A percentile compares a stretch with the other conserved stretches of the same genome.
phyloP scores from a whole-genome alignment of 768 basidiomycete genomes.

The Mycena albidolilacea region DNA sequence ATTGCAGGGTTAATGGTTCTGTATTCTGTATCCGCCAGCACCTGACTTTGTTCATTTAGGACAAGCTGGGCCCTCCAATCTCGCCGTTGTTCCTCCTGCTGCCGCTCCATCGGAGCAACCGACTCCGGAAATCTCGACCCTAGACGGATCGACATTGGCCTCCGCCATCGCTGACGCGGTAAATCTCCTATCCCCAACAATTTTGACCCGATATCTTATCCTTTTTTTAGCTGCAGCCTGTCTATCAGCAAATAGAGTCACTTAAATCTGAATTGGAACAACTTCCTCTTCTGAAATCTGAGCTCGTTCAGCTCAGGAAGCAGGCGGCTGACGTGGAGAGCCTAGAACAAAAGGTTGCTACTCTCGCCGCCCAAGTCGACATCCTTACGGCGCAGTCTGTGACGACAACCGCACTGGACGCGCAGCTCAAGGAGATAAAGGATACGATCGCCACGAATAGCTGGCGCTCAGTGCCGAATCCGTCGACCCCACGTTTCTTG shows the following conservation, averaged over 20 bases:
- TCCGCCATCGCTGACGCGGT: slow-evolving; percentile 53
- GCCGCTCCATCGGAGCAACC: slow-evolving; percentile 37
- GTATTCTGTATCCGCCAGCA: not conserved
- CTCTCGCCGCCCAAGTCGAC: slow-evolving; percentile 50
- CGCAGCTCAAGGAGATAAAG: slow-evolving; percentile 44
- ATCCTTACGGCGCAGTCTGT: slow-evolving; percentile 46
- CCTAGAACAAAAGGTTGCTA: slow-evolving; percentile 55
- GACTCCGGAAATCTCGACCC: slow-evolving; percentile 44
- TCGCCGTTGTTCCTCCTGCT: slow-evolving; percentile 6
- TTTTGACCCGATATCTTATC: slow-evolving; percentile 17
- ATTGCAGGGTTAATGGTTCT: slow-evolving; percentile 17
- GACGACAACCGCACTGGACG: slow-evolving; percentile 38
- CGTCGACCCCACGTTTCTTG: slow-evolving; percentile 45
- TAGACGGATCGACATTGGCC: slow-evolving; percentile 26
- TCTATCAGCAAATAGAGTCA: slow-evolving; percentile 64
- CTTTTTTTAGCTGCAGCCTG: slow-evolving; percentile 61
- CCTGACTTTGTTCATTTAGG: slow-evolving; percentile 8
- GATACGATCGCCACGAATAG: slow-evolving; percentile 23
- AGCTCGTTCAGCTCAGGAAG: slow-evolving; percentile 51
- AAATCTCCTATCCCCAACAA: slow-evolving; percentile 26
- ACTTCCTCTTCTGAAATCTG: slow-evolving; percentile 51
- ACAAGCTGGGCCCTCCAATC: slow-evolving; percentile 35
- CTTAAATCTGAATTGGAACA: slow-evolving; percentile 62
- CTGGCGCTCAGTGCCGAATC: slow-evolving; percentile 27
- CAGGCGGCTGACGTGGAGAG: slow-evolving; percentile 52